Evolutionary conservation across 2,329 filamentous ascomycete species (phyloP).

Genomic region (Nothophoma quercina): DNA sequence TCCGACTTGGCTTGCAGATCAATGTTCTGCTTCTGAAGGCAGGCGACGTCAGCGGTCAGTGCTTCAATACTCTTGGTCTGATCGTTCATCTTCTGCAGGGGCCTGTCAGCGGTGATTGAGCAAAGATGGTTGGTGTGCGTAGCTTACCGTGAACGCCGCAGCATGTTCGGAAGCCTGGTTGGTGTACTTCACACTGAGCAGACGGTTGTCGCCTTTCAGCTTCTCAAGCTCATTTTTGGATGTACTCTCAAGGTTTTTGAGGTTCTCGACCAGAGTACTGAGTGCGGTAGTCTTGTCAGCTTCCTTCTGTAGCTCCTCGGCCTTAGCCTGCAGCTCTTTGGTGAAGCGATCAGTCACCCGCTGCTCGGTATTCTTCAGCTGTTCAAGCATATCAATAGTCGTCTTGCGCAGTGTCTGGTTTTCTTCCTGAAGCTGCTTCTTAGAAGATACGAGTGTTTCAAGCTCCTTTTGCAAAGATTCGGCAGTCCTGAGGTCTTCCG

Average conservation of each 20-base stretch:
- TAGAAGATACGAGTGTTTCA: conserved; percentile 20
- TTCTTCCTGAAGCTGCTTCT: conserved; percentile 27
- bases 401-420: conserved; percentile 24
- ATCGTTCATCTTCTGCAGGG: conserved; percentile 21
- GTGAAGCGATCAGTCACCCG: conserved; percentile 23
- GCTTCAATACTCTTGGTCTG: conserved; percentile 28
- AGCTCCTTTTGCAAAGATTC: conserved; percentile 28
- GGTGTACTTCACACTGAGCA: conserved; percentile 29
- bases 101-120: neutral
- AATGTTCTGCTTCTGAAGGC: conserved; percentile 23
- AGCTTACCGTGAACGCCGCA: conserved; percentile 28
- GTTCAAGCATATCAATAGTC: conserved; percentile 22
- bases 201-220: conserved; percentile 25
- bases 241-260: conserved; percentile 22
- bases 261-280: conserved; percentile 17
- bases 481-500: conserved; percentile 14
- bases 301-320: conserved; percentile 30
- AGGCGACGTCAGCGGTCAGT: conserved; percentile 19
- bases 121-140: neutral
- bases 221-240: conserved; percentile 29
- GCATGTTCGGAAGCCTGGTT: conserved; percentile 33
- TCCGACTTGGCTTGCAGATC: conserved; percentile 22
- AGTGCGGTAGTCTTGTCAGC: conserved; percentile 27
- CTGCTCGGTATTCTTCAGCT: conserved; percentile 25
- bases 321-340: conserved; percentile 25